Percentiles rank a stretch among this genome's conserved stretches.
phyloP scores from a whole-genome alignment of 495 filamentous ascomycete genomes.

The Trichoderma asperelloides region DNA sequence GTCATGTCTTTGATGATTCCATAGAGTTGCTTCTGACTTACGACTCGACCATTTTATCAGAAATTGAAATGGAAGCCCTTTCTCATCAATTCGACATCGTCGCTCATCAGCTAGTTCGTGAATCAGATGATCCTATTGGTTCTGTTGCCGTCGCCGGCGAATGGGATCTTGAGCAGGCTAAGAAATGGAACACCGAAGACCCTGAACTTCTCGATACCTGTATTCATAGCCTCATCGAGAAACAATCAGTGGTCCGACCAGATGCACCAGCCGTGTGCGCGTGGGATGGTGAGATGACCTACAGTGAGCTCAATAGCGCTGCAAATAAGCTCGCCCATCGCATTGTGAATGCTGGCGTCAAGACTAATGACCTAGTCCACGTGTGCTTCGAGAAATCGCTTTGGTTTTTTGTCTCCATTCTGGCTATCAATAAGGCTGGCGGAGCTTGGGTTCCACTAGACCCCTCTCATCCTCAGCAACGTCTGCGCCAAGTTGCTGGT shows the following conservation, averaged over 20 bases:
- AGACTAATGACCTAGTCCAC: slow-evolving; percentile 39
- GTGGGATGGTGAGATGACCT: slow-evolving; percentile 51
- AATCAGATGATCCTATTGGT: not conserved
- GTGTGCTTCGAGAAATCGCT: slow-evolving; percentile 37
- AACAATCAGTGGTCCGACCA: slow-evolving; percentile 13
- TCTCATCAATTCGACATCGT: slow-evolving; percentile 15
- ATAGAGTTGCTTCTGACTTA: slow-evolving; percentile 13
- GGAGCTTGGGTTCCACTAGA: slow-evolving; percentile 24
- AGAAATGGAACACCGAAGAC: not conserved
- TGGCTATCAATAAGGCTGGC: slow-evolving; percentile 23
- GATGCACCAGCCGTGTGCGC: slow-evolving; percentile 19
- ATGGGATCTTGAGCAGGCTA: slow-evolving; percentile 6
- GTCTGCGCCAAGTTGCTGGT: slow-evolving; percentile 24
- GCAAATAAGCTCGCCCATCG: slow-evolving; percentile 34
- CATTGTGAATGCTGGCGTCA: slow-evolving; percentile 28
- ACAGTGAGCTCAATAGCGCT: slow-evolving; percentile 36
- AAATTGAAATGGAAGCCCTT: slow-evolving; percentile 14
- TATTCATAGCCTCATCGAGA: slow-evolving; percentile 20
- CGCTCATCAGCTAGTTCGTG: slow-evolving; percentile 1
- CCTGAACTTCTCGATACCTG: slow-evolving; percentile 15
- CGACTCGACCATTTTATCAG: slow-evolving; percentile 14
- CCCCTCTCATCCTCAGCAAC: slow-evolving; percentile 40
- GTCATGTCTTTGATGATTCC: slow-evolving; percentile 8
- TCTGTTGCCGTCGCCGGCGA: not conserved
- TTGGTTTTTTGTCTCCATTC: slow-evolving; percentile 34